Conservation (phyloP, 2,329 filamentous ascomycete species). For the Proliferodiscus dingleyae region DNA sequence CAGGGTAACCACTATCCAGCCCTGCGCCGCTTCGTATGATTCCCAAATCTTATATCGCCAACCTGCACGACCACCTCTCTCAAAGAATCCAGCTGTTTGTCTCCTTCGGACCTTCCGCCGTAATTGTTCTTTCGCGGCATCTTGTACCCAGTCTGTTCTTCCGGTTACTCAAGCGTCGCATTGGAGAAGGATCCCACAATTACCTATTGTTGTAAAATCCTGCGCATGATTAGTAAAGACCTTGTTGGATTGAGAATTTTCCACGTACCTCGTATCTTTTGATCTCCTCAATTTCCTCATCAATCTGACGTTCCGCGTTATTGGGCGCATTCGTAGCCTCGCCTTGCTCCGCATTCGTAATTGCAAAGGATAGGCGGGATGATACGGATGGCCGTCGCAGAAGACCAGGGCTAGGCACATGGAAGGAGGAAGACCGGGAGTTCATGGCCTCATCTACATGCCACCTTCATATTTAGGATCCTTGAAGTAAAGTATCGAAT, state of each 20-base stretch:
- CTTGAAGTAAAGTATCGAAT: not conserved
- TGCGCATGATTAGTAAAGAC: conserved; percentile 27
- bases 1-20: conserved; percentile 94
- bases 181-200: conserved; percentile 1
- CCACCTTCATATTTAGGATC: not conserved
- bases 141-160: conserved; percentile 86
- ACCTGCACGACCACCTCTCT: conserved; percentile 57
- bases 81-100: conserved; percentile 66
- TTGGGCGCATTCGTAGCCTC: conserved; percentile 47
- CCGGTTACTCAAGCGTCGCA: conserved; percentile 32
- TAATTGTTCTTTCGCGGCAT: conserved; percentile 85
- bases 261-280: conserved; percentile 79
- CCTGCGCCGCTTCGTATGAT: conserved; percentile 92
- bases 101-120: conserved; percentile 72
- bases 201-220: conserved; percentile 94
- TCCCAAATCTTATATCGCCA: conserved; percentile 81
- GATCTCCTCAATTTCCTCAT: conserved; percentile 95
- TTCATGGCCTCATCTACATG: conserved; percentile 30
- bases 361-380: conserved; percentile 58
- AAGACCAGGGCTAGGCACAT: conserved; percentile 22
- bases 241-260: not conserved
- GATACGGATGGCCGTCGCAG: conserved; percentile 25
- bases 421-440: conserved; percentile 31
- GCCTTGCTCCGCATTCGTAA: conserved; percentile 61
- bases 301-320: conserved; percentile 64